Evolutionary conservation across 495 filamentous ascomycete species (phyloP), one percentile per base, ranked within the genome.

Genomic region (Tuber calosporum): DNA sequence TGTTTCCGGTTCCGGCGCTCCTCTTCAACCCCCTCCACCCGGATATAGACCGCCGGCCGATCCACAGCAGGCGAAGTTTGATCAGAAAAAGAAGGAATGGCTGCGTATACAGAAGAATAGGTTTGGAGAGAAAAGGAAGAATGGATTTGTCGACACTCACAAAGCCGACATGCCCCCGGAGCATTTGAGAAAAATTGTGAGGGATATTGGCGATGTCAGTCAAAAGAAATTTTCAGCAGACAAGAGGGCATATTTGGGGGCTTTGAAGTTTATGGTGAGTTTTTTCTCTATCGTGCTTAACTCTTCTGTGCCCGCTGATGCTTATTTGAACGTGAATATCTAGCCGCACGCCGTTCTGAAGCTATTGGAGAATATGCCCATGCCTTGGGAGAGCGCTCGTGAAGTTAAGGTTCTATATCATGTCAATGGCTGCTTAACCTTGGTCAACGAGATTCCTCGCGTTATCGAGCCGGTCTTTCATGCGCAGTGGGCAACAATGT

Each of bases 401-500:
- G 94, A 99, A 80, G 96, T 99, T 69, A 97, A 97, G 83, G 96
- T 99, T 19, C 85, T 99, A 11, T 99, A 99, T 83, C 96, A 99
- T 82, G 93, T 98, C 75, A 99, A 98, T 78, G 96, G 96, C 17
- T 98, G 96, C 81, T 84, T 99, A 79, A 99, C 96, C 26, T 84
- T 99, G 73, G 96, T 99, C 71, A 99, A 99, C 81, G 96, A 99
- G 85, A 93, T 89, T 9, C 96, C 96, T 30, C 87, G 96, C 78
- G 96, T 99, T 68, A 98, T 99, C 81, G 95, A 98, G 84, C 96
- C 96, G 2, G 92, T 99, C 22, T 99, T 97, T 83, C 94, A 97
- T 81, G 96, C 96, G 74, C 96, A 99, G 83, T 99, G 96, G 96
- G 94, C 95, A 37, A 96, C 93, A 15, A 98, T 99, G 96, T 99